Evolutionary conservation across 306 rosid genomes (phyloP).

Genomic region (Rosa lucieae): DNA sequence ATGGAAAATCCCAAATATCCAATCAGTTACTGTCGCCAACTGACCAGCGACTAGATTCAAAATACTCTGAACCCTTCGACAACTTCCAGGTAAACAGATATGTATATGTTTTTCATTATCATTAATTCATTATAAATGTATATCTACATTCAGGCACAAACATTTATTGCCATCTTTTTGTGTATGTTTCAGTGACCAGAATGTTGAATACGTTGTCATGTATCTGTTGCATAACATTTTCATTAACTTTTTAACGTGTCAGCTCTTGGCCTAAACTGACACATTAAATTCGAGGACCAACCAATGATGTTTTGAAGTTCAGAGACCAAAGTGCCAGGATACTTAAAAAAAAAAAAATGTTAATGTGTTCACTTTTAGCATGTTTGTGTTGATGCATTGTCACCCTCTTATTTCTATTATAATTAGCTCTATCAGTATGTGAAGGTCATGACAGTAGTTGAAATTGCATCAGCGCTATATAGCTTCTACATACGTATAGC

Average conservation of each 20-base stretch:
- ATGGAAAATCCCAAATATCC: conserved; percentile 54
- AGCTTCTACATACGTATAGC: neutral
- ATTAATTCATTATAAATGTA: neutral
- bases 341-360: neutral
- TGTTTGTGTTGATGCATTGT: neutral
- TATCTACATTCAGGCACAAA: neutral
- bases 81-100: conserved; percentile 65
- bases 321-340: neutral
- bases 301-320: neutral
- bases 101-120: neutral
- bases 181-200: neutral
- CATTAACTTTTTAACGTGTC: neutral
- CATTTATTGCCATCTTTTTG: neutral
- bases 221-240: neutral
- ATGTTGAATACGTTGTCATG: neutral
- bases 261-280: neutral
- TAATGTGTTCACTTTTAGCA: neutral
- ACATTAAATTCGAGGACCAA: neutral
- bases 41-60: conserved; percentile 50
- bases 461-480: neutral
- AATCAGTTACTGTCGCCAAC: conserved; percentile 70
- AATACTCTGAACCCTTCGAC: conserved; percentile 51
- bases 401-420: neutral
- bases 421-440: neutral
- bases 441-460: neutral